Percentiles rank a stretch among this genome's conserved stretches.
Evolutionary conservation across 2,329 filamentous ascomycete species (phyloP).

Genomic region (Chaetomiaceae sp.): DNA sequence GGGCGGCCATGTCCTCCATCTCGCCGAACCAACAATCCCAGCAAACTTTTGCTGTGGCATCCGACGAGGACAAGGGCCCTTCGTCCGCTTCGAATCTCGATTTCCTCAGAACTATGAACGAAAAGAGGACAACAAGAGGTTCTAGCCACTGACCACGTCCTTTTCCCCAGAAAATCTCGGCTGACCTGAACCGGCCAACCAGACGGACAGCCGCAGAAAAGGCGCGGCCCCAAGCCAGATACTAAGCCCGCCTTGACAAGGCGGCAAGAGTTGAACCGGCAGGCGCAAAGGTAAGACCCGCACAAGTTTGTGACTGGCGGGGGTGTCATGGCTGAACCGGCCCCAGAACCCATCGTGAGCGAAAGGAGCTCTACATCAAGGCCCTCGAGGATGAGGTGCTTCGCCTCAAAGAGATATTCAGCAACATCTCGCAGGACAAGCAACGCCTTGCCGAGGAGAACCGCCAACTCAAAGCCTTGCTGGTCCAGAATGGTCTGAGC

Average conservation of each 20-base stretch:
- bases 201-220: slow-evolving; percentile 84
- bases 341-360: slow-evolving; percentile 83
- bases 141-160: slow-evolving; percentile 9
- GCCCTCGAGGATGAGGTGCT: slow-evolving; percentile 87
- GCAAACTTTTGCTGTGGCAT: slow-evolving; percentile 22
- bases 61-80: slow-evolving; percentile 36
- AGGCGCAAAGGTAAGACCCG: slow-evolving; percentile 70
- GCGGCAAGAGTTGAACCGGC: slow-evolving; percentile 88
- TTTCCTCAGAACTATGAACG: slow-evolving; percentile 62
- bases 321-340: background rate
- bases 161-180: too few relatives aligned
- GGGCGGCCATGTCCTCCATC: slow-evolving; percentile 40
- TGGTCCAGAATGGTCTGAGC: slow-evolving; percentile 50
- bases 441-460: slow-evolving; percentile 76
- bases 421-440: slow-evolving; percentile 68
- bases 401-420: slow-evolving; percentile 80
- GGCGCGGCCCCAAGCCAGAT: slow-evolving; percentile 91
- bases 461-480: slow-evolving; percentile 57
- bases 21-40: slow-evolving; percentile 35
- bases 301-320: background rate
- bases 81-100: slow-evolving; percentile 47
- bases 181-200: slow-evolving; percentile 11
- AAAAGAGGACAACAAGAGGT: slow-evolving; percentile 78
- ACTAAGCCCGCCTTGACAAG: slow-evolving; percentile 90
- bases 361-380: slow-evolving; percentile 95